Evolutionary conservation across 1,284 basidiomycete species (phyloP).

Genomic region (Cryptococcus sp.): DNA sequence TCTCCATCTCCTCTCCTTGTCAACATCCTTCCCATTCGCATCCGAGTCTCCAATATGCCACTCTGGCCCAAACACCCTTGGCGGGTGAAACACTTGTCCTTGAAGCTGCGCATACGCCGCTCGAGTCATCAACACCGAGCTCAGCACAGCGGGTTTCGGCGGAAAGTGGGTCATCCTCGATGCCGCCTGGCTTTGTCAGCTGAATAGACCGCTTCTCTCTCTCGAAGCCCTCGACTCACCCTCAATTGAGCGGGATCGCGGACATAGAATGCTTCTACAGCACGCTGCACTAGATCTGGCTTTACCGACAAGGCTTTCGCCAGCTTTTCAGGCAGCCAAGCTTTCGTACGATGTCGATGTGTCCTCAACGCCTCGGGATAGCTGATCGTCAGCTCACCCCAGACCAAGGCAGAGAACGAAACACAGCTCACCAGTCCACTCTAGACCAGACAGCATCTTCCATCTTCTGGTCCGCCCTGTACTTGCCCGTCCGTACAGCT

Average conservation of each 20-base stretch:
- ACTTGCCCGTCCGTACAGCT: constrained; percentile 50
- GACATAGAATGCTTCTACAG: constrained; percentile 86
- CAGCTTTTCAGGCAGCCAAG: constrained; percentile 71
- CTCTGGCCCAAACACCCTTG: constrained; percentile 71
- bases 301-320: constrained; percentile 62
- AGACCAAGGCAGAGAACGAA: neutral
- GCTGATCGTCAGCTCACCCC: constrained; percentile 44
- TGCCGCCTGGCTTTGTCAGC: too few relatives aligned
- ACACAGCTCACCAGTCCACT: constrained; percentile 55
- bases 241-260: constrained; percentile 80
- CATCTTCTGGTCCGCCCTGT: constrained; percentile 54
- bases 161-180: constrained; percentile 84
- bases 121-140: constrained; percentile 68
- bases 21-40: constrained; percentile 17
- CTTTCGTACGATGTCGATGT: constrained; percentile 74
- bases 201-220: too few relatives aligned
- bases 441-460: constrained; percentile 63
- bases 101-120: constrained; percentile 87
- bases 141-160: constrained; percentile 59
- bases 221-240: constrained; percentile 56
- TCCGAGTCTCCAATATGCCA: constrained; percentile 42
- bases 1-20: constrained; percentile 61
- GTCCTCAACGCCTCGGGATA: constrained; percentile 64
- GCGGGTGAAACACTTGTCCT: constrained; percentile 86
- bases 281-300: constrained; percentile 72